Base-by-base conservation (phyloP, 1,139 yeast species). In the Candida pseudoviswanathii region DNA sequence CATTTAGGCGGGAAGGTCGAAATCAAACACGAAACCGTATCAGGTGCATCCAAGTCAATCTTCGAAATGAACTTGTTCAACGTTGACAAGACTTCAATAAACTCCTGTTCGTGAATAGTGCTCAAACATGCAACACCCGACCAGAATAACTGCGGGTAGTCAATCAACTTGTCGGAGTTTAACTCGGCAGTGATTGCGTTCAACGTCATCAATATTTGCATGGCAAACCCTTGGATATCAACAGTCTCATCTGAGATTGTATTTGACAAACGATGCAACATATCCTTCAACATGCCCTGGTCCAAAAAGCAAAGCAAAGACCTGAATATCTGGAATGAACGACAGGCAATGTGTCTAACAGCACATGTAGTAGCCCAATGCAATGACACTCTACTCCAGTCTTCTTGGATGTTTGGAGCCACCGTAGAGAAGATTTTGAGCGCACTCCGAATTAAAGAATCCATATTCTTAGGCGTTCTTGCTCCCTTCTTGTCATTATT, bases 301-400 rank as follows among this genome's bases (percentile, higher is more conserved):
- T 94, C 97, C 54, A 94, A 71, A 57, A 86, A 84, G 10, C 89
- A 81, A 11, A 91, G 70, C 47, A 94, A 68, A 3, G 96, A 89
- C 45, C 99, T 75, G 68, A 92, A 94, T 0, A 91, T 79, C 64
- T 95, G 99, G 66, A 95, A 94, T 0, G 98, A 91, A 31, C 99
- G 81, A 59, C 99, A 94, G 0, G 99, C 99, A 61, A 94, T 82
- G 64, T 95, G 99, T 60, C 98, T 80, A 0, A 94, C 99, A 2
- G 98, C 96, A 71, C 99, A 94, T 1, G 97, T 85, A 0, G 99
- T 94, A 0, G 99, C 98, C 99, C 99, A 95, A 36, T 79, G 78
- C 43, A 95, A 73, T 0, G 98, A 89, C 2, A 83, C 84, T 44
- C 86, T 73, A 46, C 96, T 86, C 99, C 99, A 90, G 48, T 85